Conservation (phyloP, 768 basidiomycete genomes). For the Collybiopsis confluens region DNA sequence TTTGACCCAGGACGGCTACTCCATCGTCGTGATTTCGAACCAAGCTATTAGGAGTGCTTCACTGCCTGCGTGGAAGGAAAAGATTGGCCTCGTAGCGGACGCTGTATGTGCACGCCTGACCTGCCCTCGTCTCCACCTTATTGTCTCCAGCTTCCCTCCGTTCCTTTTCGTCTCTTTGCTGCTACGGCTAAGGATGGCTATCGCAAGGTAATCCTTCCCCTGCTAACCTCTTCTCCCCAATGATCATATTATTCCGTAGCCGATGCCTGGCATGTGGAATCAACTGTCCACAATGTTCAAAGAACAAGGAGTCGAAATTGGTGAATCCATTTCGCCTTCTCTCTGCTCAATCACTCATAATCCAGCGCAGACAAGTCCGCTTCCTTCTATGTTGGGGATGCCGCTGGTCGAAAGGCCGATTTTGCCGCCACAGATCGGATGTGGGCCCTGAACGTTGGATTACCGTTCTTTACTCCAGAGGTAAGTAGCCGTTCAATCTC, state of each 20-base stretch:
- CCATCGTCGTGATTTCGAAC: conserved; percentile 61
- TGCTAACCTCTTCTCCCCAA: not conserved
- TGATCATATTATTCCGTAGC: conserved; percentile 17
- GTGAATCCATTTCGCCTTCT: conserved; percentile 25
- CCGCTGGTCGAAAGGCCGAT: conserved; percentile 57
- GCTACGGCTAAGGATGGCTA: conserved; percentile 53
- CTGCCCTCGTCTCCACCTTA: not conserved
- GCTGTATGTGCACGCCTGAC: conserved; percentile 25
- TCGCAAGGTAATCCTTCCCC: conserved; percentile 34
- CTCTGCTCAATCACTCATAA: conserved; percentile 15
- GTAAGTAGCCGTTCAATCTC: conserved; percentile 23
- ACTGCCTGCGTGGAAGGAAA: conserved; percentile 52
- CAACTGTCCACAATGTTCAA: conserved; percentile 46
- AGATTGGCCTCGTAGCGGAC: conserved; percentile 50
- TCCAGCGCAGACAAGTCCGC: conserved; percentile 39
- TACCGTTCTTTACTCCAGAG: conserved; percentile 65
- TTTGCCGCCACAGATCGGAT: conserved; percentile 60
- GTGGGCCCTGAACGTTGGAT: conserved; percentile 54
- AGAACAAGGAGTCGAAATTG: conserved; percentile 43
- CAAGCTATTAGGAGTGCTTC: conserved; percentile 38
- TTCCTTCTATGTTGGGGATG: conserved; percentile 65
- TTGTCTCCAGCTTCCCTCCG: conserved; percentile 40
- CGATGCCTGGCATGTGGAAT: conserved; percentile 63
- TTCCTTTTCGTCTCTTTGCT: conserved; percentile 60
- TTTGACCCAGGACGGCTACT: conserved; percentile 34